These are phyloP conservation scores for Boletus sp. DNA, from an alignment of 768 basidiomycete species.

Conservation along the genomic window DNA sequence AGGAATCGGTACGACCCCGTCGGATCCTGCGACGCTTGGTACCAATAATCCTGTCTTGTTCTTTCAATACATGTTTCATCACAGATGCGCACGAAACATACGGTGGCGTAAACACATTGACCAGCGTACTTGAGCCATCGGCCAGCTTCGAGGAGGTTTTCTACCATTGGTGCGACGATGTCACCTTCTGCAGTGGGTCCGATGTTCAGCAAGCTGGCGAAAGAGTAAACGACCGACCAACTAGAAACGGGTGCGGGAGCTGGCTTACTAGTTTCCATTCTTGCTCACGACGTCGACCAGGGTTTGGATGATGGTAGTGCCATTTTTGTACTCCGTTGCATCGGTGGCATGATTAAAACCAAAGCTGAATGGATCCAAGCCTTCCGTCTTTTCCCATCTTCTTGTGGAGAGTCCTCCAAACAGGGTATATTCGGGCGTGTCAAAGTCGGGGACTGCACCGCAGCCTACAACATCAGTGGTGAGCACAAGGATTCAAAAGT, in stretches of 20 bases:
- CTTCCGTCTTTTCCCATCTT: conserved; percentile 58
- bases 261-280: conserved; percentile 56
- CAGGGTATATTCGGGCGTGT: conserved; percentile 52
- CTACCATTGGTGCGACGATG: conserved; percentile 46
- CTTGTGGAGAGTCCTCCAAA: conserved; percentile 44
- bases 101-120: conserved; percentile 51
- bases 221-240: neutral
- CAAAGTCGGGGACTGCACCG: conserved; percentile 48
- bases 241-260: neutral
- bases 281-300: conserved; percentile 58
- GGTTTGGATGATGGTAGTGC: conserved; percentile 45
- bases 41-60: conserved; percentile 44
- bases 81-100: conserved; percentile 20
- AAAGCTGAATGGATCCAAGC: conserved; percentile 53
- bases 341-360: conserved; percentile 45
- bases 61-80: neutral
- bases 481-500: neutral
- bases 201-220: conserved; percentile 44
- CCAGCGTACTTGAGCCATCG: conserved; percentile 49
- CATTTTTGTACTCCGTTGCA: conserved; percentile 45
- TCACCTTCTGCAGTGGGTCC: conserved; percentile 55
- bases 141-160: conserved; percentile 49
- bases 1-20: conserved; percentile 41
- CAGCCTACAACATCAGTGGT: conserved; percentile 35
- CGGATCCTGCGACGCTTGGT: conserved; percentile 40